Conservation (phyloP, 2,329 filamentous ascomycete species). For the Cryphonectria japonica region DNA sequence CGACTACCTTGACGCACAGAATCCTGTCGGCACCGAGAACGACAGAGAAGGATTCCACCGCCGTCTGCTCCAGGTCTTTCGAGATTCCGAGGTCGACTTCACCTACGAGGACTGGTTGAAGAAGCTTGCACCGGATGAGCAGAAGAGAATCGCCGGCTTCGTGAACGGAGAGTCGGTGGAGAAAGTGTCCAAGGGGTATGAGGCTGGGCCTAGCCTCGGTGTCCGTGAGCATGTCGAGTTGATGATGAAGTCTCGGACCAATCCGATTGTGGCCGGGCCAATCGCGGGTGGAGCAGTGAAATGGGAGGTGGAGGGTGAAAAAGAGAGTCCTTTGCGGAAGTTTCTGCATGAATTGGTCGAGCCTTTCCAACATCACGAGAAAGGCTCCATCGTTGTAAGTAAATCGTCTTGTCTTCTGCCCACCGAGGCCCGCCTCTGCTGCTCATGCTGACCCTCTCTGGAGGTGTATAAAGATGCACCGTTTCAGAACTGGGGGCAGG, state of each 20-base stretch:
- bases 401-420: neutral
- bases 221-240: conserved; percentile 26
- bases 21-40: conserved; percentile 10
- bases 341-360: conserved; percentile 17
- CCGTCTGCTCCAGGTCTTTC: conserved; percentile 29
- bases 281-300: neutral
- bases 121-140: conserved; percentile 23
- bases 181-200: conserved; percentile 15
- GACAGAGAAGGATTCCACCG: conserved; percentile 25
- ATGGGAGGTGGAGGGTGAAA: neutral
- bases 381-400: conserved; percentile 12
- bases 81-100: conserved; percentile 26
- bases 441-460: neutral
- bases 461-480: conserved; percentile 39
- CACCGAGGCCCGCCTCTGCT: neutral
- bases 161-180: conserved; percentile 21
- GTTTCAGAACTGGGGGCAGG: conserved; percentile 48
- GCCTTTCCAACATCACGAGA: conserved; percentile 11
- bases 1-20: conserved; percentile 22
- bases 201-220: conserved; percentile 24
- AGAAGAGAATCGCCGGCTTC: conserved; percentile 22
- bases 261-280: conserved; percentile 3
- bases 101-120: conserved; percentile 23
- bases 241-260: conserved; percentile 5
- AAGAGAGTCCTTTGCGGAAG: conserved; percentile 5